Evolutionary conservation across 257 asterid species (phyloP).

Genomic region (Linderniella brevidens): DNA sequence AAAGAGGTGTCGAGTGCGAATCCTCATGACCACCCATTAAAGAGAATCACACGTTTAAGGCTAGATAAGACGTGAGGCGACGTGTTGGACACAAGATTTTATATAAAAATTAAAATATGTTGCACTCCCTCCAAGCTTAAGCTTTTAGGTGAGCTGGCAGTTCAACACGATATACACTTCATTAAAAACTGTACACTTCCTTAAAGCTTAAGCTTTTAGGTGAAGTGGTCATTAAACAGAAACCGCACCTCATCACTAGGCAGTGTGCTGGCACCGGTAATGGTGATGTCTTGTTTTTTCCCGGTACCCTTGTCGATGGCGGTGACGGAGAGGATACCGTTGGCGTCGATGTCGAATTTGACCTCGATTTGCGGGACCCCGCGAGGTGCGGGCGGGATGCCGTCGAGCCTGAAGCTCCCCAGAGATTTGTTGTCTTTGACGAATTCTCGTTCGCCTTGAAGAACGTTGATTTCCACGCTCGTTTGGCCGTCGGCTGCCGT

Average conservation of each 20-base stretch:
- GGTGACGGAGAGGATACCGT: conserved; percentile 85
- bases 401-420: conserved; percentile 97
- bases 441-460: conserved; percentile 96
- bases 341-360: conserved; percentile 92
- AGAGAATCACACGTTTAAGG: too few relatives aligned
- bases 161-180: too few relatives aligned
- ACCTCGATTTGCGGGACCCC: conserved; percentile 99
- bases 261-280: conserved; percentile 95
- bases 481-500: conserved; percentile 99
- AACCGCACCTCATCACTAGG: conserved; percentile 85
- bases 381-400: conserved; percentile 97
- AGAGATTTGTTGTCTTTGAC: conserved; percentile 92
- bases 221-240: too few relatives aligned
- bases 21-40: too few relatives aligned
- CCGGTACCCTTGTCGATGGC: conserved; percentile 94
- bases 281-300: conserved; percentile 92
- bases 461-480: conserved; percentile 91
- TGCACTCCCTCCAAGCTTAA: too few relatives aligned
- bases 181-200: too few relatives aligned
- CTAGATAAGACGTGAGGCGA: too few relatives aligned
- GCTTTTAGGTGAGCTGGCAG: not conserved
- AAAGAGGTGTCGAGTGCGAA: too few relatives aligned
- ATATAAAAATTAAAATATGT: too few relatives aligned
- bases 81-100: too few relatives aligned
- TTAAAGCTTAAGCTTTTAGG: too few relatives aligned